These are phyloP conservation scores for Lycium ferocissimum DNA, from an alignment of 257 asterid species.

Conservation along the genomic window DNA sequence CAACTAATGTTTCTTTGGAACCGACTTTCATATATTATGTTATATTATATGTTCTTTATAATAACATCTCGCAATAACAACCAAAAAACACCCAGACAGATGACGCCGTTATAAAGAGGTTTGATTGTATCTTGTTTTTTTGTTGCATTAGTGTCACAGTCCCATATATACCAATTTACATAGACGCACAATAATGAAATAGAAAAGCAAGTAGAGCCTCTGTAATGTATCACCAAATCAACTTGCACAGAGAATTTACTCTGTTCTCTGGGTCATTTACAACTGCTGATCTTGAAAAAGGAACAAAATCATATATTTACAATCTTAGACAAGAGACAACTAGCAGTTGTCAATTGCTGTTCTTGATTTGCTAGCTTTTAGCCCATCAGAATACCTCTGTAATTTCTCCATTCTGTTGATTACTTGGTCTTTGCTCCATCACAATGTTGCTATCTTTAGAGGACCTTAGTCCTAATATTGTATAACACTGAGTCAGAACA, in stretches of 20 bases:
- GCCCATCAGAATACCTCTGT: not conserved
- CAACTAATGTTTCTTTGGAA: no score
- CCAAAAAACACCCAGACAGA: no score
- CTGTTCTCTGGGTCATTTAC: not conserved
- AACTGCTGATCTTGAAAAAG: not conserved
- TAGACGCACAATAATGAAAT: not conserved
- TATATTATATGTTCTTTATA: no score
- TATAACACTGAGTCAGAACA: conserved; percentile 5
- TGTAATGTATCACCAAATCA: not conserved
- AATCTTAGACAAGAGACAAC: not conserved
- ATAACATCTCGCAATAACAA: no score
- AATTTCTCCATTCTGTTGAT: not conserved
- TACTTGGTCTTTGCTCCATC: not conserved
- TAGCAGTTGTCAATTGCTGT: not conserved
- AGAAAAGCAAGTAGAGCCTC: not conserved
- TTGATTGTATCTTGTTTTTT: no score
- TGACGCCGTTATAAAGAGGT: no score
- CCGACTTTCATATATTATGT: no score
- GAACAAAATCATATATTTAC: not conserved
- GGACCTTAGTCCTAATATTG: conserved; percentile 7
- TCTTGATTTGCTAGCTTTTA: not conserved
- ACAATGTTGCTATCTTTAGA: conserved; percentile 12
- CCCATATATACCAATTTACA: no score
- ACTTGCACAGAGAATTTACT: not conserved
- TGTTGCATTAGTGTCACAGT: not conserved